Evolutionary conservation across 2,329 filamentous ascomycete species (phyloP).

Genomic region (Venturia aucupariae): DNA sequence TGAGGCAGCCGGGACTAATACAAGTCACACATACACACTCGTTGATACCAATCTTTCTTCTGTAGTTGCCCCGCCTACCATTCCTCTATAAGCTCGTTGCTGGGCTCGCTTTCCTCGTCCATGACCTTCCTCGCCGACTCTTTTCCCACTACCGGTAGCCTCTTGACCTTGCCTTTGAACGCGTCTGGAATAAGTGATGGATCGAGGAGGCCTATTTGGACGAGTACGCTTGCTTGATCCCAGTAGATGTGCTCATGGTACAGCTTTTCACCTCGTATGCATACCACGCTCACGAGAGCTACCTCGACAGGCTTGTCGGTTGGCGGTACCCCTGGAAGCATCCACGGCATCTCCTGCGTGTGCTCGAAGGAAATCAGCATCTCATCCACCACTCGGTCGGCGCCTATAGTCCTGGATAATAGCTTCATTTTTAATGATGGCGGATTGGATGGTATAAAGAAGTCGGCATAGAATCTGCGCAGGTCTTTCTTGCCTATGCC

Average conservation of each 20-base stretch:
- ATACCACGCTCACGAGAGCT: constrained; percentile 48
- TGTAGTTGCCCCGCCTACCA: constrained; percentile 23
- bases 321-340: constrained; percentile 48
- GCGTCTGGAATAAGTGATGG: constrained; percentile 43
- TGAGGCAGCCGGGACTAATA: constrained; percentile 12
- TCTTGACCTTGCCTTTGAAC: constrained; percentile 30
- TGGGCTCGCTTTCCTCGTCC: constrained; percentile 32
- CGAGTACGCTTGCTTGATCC: constrained; percentile 52
- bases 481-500: constrained; percentile 35
- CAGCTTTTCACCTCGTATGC: constrained; percentile 43
- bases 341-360: constrained; percentile 47
- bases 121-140: constrained; percentile 40
- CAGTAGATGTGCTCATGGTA: constrained; percentile 52
- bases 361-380: constrained; percentile 49
- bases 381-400: constrained; percentile 53
- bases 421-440: constrained; percentile 44
- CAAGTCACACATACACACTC: constrained; percentile 8
- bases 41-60: neutral
- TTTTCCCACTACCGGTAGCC: constrained; percentile 37
- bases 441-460: constrained; percentile 45
- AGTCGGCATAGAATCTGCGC: constrained; percentile 45
- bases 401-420: constrained; percentile 48
- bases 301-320: constrained; percentile 50
- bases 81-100: constrained; percentile 39
- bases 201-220: constrained; percentile 50